Percentiles rank a stretch among this genome's conserved stretches.
These are phyloP conservation scores for Murraya paniculata DNA, from an alignment of 345 rosid genomes.

Conservation along the genomic window DNA sequence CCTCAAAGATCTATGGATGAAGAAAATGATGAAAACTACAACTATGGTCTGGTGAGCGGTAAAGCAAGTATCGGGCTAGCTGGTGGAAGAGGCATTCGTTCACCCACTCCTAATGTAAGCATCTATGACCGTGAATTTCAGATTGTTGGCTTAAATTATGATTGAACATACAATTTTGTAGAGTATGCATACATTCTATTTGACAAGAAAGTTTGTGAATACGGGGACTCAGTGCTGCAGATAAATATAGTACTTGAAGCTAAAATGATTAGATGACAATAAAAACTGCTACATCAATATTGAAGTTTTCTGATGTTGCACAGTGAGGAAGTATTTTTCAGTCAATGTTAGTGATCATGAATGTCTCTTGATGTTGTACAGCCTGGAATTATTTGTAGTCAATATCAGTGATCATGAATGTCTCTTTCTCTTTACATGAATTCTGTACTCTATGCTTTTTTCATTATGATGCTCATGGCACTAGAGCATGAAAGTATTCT, in stretches of 20 bases:
- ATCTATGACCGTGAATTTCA: neutral
- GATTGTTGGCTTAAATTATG: slow-evolving; percentile 5
- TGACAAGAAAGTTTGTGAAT: neutral
- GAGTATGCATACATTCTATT: neutral
- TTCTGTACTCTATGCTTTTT: neutral
- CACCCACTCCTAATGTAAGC: slow-evolving; percentile 43
- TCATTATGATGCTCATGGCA: neutral
- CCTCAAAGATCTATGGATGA: slow-evolving; percentile 36
- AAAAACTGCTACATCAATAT: neutral
- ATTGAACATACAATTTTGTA: neutral
- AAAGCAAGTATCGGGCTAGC: slow-evolving; percentile 43
- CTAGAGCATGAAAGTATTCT: neutral
- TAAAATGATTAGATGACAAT: neutral
- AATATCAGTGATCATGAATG: too few species aligned
- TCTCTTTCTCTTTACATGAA: neutral
- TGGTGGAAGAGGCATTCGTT: slow-evolving; percentile 35
- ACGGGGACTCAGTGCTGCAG: too few species aligned
- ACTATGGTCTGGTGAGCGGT: slow-evolving; percentile 20
- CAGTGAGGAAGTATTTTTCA: neutral
- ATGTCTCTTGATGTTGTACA: too few species aligned
- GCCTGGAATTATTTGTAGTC: too few species aligned
- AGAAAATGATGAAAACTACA: slow-evolving; percentile 35
- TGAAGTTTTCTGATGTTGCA: neutral
- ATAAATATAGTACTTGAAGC: neutral
- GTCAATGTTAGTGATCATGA: neutral